A percentile compares a stretch with the other conserved stretches of the same genome.
Evolutionary conservation across 306 rosid species (phyloP).

Genomic region (Fragaria nilgerrensis): DNA sequence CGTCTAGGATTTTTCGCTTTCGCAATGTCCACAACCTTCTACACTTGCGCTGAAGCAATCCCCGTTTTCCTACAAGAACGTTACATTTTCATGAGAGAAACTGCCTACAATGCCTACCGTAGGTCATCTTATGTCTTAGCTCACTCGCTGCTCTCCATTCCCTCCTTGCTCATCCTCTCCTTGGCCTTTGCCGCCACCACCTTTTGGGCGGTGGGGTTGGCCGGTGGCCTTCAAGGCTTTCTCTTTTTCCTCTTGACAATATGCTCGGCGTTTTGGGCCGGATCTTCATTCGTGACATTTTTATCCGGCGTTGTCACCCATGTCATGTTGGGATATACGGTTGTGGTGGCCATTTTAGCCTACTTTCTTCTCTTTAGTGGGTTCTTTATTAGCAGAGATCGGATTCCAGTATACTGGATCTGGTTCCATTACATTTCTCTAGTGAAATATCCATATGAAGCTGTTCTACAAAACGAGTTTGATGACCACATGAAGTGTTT

Average conservation of each 20-base stretch:
- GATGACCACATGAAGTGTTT: constrained; percentile 47
- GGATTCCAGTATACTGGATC: constrained; percentile 77
- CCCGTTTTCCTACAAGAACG: constrained; percentile 90
- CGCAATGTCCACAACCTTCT: constrained; percentile 90
- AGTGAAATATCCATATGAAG: constrained; percentile 91
- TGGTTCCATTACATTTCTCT: constrained; percentile 88
- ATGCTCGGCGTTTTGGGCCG: constrained; percentile 72
- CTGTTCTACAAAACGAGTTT: constrained; percentile 76
- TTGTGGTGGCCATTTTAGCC: constrained; percentile 81
- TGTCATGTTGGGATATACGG: constrained; percentile 83
- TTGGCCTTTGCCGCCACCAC: constrained; percentile 65
- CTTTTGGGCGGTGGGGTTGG: constrained; percentile 73
- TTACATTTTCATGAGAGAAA: constrained; percentile 96
- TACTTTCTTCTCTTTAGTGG: constrained; percentile 86
- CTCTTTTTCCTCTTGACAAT: constrained; percentile 53
- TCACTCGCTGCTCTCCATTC: constrained; percentile 64
- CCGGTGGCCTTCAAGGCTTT: constrained; percentile 59
- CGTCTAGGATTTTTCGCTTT: constrained; percentile 86
- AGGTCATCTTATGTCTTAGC: constrained; percentile 83
- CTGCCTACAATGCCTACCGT: constrained; percentile 89
- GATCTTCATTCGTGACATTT: constrained; percentile 84
- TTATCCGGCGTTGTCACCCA: constrained; percentile 76
- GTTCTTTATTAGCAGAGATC: constrained; percentile 67
- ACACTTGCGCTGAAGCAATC: constrained; percentile 90
- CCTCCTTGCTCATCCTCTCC: constrained; percentile 62